A percentile compares a stretch with the other conserved stretches of the same genome.
These are phyloP conservation scores for Cinnamomum chago DNA, from an alignment of 164 flowering plant species.

Conservation along the genomic window DNA sequence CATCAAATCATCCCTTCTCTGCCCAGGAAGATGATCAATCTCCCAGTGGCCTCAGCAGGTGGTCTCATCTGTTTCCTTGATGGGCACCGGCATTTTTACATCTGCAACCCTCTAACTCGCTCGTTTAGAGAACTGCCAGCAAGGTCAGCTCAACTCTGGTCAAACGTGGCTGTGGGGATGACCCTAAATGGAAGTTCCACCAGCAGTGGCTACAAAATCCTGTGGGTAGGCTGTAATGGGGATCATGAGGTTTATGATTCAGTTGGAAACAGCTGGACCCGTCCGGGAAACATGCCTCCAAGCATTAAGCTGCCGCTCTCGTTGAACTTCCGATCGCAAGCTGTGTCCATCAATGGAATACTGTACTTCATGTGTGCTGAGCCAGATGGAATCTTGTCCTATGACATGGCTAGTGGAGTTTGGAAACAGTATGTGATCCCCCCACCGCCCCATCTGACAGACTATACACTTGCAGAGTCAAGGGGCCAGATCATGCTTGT, in stretches of 20 bases:
- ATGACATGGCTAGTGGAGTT: conserved; percentile 52
- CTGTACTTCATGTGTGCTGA: conserved; percentile 79
- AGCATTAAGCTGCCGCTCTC: conserved; percentile 64
- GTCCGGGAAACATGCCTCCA: conserved; percentile 65
- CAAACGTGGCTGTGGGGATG: conserved; percentile 89
- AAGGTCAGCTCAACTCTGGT: conserved; percentile 74
- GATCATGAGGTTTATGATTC: conserved; percentile 87
- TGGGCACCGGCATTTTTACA: conserved; percentile 64
- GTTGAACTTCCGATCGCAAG: conserved; percentile 68
- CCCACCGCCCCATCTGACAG: conserved; percentile 53
- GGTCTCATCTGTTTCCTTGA: conserved; percentile 87
- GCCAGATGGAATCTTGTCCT: conserved; percentile 83
- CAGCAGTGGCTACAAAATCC: conserved; percentile 59
- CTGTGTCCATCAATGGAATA: conserved; percentile 43
- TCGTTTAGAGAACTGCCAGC: conserved; percentile 72
- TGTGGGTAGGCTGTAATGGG: conserved; percentile 82
- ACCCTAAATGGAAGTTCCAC: conserved; percentile 39
- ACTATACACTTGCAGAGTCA: conserved; percentile 74
- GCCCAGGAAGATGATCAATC: conserved; percentile 43
- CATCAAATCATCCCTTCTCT: conserved; percentile 52
- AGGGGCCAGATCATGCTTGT: conserved; percentile 77
- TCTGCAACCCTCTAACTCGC: conserved; percentile 80
- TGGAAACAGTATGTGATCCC: conserved; percentile 82
- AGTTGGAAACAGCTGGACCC: conserved; percentile 50
- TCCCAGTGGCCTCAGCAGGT: conserved; percentile 95